Conservation (phyloP, 441 rosid genomes). For the Bruguiera hainesii region DNA sequence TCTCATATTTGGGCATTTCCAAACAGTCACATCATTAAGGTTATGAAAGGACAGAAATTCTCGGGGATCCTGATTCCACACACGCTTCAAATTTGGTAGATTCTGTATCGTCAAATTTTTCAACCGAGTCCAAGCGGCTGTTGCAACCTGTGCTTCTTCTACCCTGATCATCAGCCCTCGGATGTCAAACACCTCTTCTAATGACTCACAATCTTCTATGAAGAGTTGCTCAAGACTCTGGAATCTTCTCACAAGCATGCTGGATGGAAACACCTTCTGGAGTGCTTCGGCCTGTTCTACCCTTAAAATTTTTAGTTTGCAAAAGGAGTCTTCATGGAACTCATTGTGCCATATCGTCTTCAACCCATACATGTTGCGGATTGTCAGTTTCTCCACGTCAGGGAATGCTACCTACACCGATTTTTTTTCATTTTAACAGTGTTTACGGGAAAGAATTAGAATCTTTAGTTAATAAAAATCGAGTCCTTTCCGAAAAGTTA, state of each 20-base stretch:
- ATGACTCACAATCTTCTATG: not conserved
- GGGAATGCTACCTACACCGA: too few species aligned
- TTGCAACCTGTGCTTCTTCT: not conserved
- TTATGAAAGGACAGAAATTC: conserved; percentile 13
- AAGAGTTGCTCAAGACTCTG: not conserved
- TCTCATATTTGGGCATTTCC: conserved; percentile 8
- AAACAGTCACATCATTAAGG: not conserved
- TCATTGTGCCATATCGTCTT: too few species aligned
- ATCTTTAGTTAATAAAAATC: too few species aligned
- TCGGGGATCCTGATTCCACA: conserved; percentile 21
- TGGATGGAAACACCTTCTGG: conserved; percentile 1
- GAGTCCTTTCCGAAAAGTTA: too few species aligned
- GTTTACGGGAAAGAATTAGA: too few species aligned
- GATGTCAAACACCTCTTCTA: conserved; percentile 12
- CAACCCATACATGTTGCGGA: too few species aligned
- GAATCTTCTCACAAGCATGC: conserved; percentile 3
- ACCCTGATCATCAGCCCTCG: too few species aligned
- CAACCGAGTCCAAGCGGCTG: not conserved
- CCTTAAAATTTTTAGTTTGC: too few species aligned
- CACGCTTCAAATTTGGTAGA: conserved; percentile 13
- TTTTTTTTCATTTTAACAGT: too few species aligned
- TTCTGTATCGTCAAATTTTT: not conserved
- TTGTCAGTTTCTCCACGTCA: too few species aligned
- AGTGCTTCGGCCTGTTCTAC: too few species aligned
- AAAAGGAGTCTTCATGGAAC: too few species aligned